Evolutionary conservation across 2,329 filamentous ascomycete species (phyloP).

Genomic region (Fusarium nurragi): DNA sequence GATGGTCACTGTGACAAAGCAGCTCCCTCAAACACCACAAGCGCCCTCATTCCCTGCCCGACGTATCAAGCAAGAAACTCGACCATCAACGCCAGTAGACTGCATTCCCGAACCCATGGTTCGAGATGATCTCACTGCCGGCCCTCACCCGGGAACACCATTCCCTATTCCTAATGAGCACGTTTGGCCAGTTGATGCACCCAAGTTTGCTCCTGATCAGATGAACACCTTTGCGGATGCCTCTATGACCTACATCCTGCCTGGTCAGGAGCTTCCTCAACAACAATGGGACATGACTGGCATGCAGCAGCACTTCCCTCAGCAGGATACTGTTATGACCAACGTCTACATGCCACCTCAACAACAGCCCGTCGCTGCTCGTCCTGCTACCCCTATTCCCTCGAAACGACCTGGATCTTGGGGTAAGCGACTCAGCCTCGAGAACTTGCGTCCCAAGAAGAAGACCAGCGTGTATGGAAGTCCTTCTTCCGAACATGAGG

Average conservation of each 20-base stretch:
- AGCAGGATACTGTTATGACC: slow-evolving; percentile 44
- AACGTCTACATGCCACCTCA: slow-evolving; percentile 41
- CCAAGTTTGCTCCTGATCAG: slow-evolving; percentile 53
- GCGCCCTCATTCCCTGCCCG: slow-evolving; percentile 46
- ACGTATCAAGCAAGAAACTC: slow-evolving; percentile 50
- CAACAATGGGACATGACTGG: slow-evolving; percentile 43
- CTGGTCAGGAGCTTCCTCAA: slow-evolving; percentile 44
- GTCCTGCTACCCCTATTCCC: slow-evolving; percentile 52
- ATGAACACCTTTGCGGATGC: slow-evolving; percentile 47
- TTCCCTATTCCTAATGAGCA: slow-evolving; percentile 53
- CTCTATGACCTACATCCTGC: slow-evolving; percentile 45
- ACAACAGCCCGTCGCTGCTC: slow-evolving; percentile 41
- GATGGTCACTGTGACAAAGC: slow-evolving; percentile 41
- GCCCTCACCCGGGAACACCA: slow-evolving; percentile 54
- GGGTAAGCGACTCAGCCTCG: slow-evolving; percentile 51
- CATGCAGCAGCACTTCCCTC: slow-evolving; percentile 43
- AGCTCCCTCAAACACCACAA: slow-evolving; percentile 46
- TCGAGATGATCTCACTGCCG: slow-evolving; percentile 47
- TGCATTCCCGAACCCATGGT: slow-evolving; percentile 47
- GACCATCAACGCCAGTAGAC: slow-evolving; percentile 49
- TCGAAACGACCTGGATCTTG: slow-evolving; percentile 53
- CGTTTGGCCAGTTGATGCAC: slow-evolving; percentile 52
- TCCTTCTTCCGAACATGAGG: slow-evolving; percentile 42
- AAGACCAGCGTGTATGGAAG: slow-evolving; percentile 48
- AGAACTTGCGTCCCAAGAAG: slow-evolving; percentile 51